phyloP scores from a whole-genome alignment of 2,329 filamentous ascomycete species.

The Cytospora piceicola region DNA sequence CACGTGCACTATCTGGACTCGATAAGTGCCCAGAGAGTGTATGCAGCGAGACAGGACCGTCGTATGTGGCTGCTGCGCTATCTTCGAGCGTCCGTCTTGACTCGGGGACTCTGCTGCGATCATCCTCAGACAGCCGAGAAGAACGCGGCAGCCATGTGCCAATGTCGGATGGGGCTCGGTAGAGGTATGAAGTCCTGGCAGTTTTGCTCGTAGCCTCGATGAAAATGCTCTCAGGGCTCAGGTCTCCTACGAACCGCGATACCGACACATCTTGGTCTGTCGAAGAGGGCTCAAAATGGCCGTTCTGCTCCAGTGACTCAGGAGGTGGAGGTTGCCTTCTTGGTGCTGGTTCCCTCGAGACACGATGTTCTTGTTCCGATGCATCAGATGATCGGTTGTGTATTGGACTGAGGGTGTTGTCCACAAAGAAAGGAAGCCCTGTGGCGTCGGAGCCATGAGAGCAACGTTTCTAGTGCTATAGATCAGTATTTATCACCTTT shows the following conservation, averaged over 20 bases:
- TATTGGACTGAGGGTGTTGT: constrained; percentile 7
- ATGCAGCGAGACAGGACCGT: background rate
- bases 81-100: background rate
- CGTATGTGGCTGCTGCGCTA: background rate
- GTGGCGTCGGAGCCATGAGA: constrained; percentile 36
- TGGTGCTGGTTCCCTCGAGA: constrained; percentile 30
- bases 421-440: constrained; percentile 5
- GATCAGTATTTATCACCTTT: background rate
- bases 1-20: background rate
- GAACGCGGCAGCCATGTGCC: constrained; percentile 35
- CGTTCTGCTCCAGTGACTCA: constrained; percentile 27
- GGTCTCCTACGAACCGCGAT: constrained; percentile 44
- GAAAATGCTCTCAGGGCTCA: constrained; percentile 40
- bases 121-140: constrained; percentile 45
- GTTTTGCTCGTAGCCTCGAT: constrained; percentile 33
- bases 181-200: constrained; percentile 3
- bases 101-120: background rate
- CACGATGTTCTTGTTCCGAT: constrained; percentile 11
- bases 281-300: constrained; percentile 31
- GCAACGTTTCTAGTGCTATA: constrained; percentile 31
- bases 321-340: constrained; percentile 34
- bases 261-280: constrained; percentile 35
- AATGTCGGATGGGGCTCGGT: constrained; percentile 22
- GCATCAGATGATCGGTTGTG: constrained; percentile 3
- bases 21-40: background rate